Percentiles rank a stretch among this genome's conserved stretches.
Evolutionary conservation across 2,329 filamentous ascomycete genomes (phyloP).

Genomic region (Ophiosphaerella korrae): DNA sequence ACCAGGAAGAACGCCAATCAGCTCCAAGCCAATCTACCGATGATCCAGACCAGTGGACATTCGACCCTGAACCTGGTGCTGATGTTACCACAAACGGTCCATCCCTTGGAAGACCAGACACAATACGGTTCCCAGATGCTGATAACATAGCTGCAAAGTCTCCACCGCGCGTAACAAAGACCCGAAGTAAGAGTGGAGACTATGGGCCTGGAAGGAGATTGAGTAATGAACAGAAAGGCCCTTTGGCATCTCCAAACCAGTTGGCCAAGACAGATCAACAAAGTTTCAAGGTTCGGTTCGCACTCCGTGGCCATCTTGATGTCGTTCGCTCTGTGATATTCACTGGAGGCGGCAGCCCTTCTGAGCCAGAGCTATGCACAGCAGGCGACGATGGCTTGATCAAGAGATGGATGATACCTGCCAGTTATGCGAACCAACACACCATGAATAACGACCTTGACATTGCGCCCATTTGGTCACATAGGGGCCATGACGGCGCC

Average conservation of each 20-base stretch:
- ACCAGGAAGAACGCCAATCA: conserved; percentile 49
- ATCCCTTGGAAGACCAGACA: conserved; percentile 74
- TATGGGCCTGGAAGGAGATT: conserved; percentile 57
- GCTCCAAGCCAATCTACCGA: conserved; percentile 50
- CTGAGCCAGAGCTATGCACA: conserved; percentile 95
- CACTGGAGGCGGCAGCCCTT: conserved; percentile 91
- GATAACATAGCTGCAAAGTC: conserved; percentile 80
- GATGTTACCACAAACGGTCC: conserved; percentile 61
- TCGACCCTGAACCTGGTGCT: conserved; percentile 71
- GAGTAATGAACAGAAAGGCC: conserved; percentile 67
- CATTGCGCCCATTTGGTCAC: conserved; percentile 91
- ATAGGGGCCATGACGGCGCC: conserved; percentile 88
- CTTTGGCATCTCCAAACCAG: conserved; percentile 49
- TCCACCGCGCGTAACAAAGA: conserved; percentile 68
- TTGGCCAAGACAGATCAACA: conserved; percentile 67
- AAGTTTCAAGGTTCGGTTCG: conserved; percentile 91
- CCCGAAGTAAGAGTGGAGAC: conserved; percentile 78
- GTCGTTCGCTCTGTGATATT: conserved; percentile 95
- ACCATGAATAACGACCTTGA: conserved; percentile 78
- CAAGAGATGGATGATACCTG: conserved; percentile 94
- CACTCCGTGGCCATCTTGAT: conserved; percentile 88
- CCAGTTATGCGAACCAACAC: conserved; percentile 70
- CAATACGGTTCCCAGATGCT: conserved; percentile 82
- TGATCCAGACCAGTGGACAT: conserved; percentile 84
- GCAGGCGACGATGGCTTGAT: conserved; percentile 94